Percentiles rank a stretch among this genome's conserved stretches.
Evolutionary conservation across 345 rosid species (phyloP).

Genomic region (Sisymbrium altissimum): DNA sequence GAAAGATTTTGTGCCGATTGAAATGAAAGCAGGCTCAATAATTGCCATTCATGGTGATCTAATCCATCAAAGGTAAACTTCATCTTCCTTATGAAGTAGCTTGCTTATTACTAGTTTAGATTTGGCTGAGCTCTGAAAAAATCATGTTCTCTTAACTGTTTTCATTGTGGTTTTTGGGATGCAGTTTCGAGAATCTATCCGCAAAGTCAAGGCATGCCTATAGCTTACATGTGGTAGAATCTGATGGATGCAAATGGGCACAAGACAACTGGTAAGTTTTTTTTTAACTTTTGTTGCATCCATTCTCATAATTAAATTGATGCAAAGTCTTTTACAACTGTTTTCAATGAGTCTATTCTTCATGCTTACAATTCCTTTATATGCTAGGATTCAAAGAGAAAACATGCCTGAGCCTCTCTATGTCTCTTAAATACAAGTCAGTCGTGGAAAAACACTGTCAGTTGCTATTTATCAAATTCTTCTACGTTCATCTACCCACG

Average conservation of each 20-base stretch:
- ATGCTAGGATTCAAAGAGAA: slow-evolving; percentile 70
- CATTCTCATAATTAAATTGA: background rate
- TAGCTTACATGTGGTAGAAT: slow-evolving; percentile 89
- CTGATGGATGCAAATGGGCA: slow-evolving; percentile 91
- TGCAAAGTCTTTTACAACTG: background rate
- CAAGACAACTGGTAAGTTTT: slow-evolving; percentile 65
- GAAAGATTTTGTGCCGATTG: slow-evolving; percentile 79
- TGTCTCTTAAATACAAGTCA: slow-evolving; percentile 37
- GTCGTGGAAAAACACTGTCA: background rate
- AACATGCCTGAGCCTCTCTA: slow-evolving; percentile 75
- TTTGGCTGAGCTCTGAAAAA: background rate
- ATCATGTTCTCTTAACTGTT: background rate
- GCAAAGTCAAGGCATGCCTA: slow-evolving; percentile 85
- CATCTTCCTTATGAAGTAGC: background rate
- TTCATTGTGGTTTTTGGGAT: background rate
- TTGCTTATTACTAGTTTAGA: background rate
- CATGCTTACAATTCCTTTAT: slow-evolving; percentile 12
- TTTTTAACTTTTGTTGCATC: background rate
- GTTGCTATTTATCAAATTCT: background rate
- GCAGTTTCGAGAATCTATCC: slow-evolving; percentile 81
- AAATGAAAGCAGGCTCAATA: slow-evolving; percentile 91
- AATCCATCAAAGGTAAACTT: slow-evolving; percentile 78
- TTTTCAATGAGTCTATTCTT: background rate
- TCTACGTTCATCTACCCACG: background rate
- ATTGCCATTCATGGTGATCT: slow-evolving; percentile 89